These are phyloP conservation scores for Pythium sp. DNA, from an alignment of 352 stramenopile genomes.

Conservation along the genomic window DNA sequence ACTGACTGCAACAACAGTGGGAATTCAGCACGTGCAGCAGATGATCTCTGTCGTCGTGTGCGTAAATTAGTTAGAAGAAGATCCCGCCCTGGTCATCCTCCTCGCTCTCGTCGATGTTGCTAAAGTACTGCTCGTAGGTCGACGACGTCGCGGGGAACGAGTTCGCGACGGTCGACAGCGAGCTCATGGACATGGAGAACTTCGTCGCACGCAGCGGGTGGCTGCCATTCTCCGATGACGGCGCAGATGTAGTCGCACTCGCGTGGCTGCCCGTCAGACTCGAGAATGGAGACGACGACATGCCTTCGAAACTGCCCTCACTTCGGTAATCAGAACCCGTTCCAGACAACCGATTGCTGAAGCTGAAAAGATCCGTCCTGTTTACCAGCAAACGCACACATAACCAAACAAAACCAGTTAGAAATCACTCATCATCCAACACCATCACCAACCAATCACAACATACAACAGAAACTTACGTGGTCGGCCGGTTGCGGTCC, in stretches of 20 bases:
- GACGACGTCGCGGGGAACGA: conserved; percentile 64
- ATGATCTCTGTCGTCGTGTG: conserved; percentile 3
- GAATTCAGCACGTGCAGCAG: neutral
- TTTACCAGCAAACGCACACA: neutral
- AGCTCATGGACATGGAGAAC: conserved; percentile 86
- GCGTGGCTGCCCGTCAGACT: conserved; percentile 9
- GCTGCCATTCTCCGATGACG: conserved; percentile 25
- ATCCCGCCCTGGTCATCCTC: conserved; percentile 84
- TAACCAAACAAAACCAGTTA: neutral
- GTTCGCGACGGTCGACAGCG: conserved; percentile 58
- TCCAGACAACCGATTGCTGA: conserved; percentile 22
- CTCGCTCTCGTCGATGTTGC: conserved; percentile 80
- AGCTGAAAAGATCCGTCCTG: conserved; percentile 30
- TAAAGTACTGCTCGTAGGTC: conserved; percentile 87
- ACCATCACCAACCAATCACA: neutral
- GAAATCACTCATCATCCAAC: neutral
- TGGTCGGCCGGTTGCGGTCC: conserved; percentile 45
- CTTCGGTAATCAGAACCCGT: conserved; percentile 40
- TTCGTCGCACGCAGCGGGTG: conserved; percentile 37
- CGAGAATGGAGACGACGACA: conserved; percentile 39
- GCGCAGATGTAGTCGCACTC: conserved; percentile 19
- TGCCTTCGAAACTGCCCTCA: conserved; percentile 43
- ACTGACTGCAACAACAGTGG: neutral
- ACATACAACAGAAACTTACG: conserved; percentile 30
- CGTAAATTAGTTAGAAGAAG: conserved; percentile 72